Conservation (phyloP, 1,284 basidiomycete species). For the Cutaneotrichosporon sp. region DNA sequence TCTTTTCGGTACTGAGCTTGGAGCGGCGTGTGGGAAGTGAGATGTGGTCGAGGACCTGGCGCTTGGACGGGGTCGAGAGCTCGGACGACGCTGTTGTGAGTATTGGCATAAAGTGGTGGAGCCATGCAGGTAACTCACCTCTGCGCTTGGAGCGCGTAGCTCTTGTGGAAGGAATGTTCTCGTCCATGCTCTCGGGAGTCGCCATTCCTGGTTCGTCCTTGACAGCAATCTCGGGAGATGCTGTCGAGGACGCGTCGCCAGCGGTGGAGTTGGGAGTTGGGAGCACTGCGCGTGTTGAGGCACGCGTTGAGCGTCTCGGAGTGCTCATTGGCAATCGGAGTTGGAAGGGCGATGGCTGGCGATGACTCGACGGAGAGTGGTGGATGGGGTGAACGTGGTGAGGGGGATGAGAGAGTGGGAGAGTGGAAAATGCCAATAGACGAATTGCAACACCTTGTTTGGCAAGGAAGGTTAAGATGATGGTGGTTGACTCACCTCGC, state of each 20-base stretch:
- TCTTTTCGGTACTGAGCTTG: slow-evolving; percentile 35
- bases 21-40: slow-evolving; percentile 26
- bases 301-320: neutral
- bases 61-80: slow-evolving; percentile 7
- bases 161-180: slow-evolving; percentile 6
- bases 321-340: neutral
- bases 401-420: neutral
- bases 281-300: neutral
- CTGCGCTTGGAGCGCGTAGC: slow-evolving; percentile 4
- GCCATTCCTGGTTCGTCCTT: slow-evolving; percentile 11
- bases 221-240: neutral
- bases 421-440: too few relatives aligned
- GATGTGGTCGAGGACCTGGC: slow-evolving; percentile 27
- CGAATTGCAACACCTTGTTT: too few relatives aligned
- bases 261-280: neutral
- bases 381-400: neutral
- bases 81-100: neutral
- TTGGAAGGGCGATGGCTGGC: neutral
- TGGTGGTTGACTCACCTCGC: neutral
- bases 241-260: neutral
- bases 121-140: slow-evolving; percentile 1
- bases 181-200: slow-evolving; percentile 15
- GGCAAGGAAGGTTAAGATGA: too few relatives aligned
- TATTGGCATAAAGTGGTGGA: too few relatives aligned
- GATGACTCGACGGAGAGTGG: neutral